Evolutionary conservation across 768 basidiomycete species (phyloP).

Genomic region (Boletus patriciae): DNA sequence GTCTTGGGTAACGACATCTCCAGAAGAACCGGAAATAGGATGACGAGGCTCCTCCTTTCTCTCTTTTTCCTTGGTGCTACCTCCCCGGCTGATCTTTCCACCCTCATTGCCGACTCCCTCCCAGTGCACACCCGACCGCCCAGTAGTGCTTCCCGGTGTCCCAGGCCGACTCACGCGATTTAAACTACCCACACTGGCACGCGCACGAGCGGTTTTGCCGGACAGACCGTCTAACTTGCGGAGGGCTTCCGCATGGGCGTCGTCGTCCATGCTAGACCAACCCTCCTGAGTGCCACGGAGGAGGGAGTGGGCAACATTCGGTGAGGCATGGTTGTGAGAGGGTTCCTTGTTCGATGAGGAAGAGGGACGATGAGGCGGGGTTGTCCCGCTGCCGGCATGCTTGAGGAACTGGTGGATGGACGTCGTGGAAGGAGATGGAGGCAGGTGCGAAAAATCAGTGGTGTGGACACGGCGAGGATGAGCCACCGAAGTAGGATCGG

Average conservation of each 20-base stretch:
- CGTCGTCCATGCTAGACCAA: constrained; percentile 85
- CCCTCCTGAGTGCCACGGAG: constrained; percentile 87
- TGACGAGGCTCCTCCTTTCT: constrained; percentile 38
- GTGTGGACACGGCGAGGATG: constrained; percentile 61
- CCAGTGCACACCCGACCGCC: constrained; percentile 58
- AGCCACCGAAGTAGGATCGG: constrained; percentile 43
- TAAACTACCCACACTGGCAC: constrained; percentile 74
- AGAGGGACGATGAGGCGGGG: constrained; percentile 35
- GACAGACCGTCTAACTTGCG: constrained; percentile 89
- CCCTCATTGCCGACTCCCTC: constrained; percentile 56
- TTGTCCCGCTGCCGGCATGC: constrained; percentile 45
- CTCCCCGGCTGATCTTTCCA: constrained; percentile 38
- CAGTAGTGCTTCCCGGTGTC: constrained; percentile 65
- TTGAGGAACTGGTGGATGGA: constrained; percentile 83
- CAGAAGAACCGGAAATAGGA: constrained; percentile 36
- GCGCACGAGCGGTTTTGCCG: constrained; percentile 71
- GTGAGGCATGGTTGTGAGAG: constrained; percentile 43
- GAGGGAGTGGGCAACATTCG: constrained; percentile 81
- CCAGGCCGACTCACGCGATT: constrained; percentile 72
- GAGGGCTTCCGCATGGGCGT: constrained; percentile 86
- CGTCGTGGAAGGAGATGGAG: constrained; percentile 88
- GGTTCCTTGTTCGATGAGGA: constrained; percentile 43
- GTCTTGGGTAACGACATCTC: constrained; percentile 38
- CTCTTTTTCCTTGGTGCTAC: constrained; percentile 46
- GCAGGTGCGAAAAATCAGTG: constrained; percentile 85